Base-by-base conservation (phyloP, 2,329 filamentous ascomycete species). In the Calonectria montana region DNA sequence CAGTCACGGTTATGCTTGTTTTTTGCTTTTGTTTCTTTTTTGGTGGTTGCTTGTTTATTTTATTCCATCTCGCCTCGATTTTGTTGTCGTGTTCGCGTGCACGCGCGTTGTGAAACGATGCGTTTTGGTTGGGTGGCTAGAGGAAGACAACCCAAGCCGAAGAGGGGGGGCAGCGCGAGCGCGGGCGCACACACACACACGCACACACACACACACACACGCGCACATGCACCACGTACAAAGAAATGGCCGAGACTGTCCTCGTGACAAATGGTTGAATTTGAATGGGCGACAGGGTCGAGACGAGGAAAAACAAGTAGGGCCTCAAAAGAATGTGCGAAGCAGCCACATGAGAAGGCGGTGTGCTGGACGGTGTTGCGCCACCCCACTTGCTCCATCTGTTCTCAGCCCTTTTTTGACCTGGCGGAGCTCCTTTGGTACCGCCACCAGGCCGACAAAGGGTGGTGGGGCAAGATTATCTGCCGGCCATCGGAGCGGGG, bases 401-500 rank as follows among this genome's bases (percentile, higher is more conserved):
- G 41, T 39, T 31, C 37, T 23, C 41, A 47, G 39, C 65, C 18
- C 57, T 31, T 50, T 21, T 23, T 13, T 25, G 53, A 15, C 25
- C 50, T 55, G 35, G 50, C 35, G 68, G 61, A 45, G 48, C 41
- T 27, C 67, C 41, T 47, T 45, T 35, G n/a, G 35, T 8, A 13
- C 10, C 23, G 29, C 39, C 67, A 29, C 61, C 35, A 53, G n/a
- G 45, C n/a, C 16, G 12, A 45, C n/a, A 7, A 50, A 65, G 55
- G 68, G 12, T 67, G 41, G 48, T 37, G 65, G 68, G 59, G 69
- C 47, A 35, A 18, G 27, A 41, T 65, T 70, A 21, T 71, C 68
- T 62, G 59, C 76, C 76, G 76, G 76, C 73, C 69, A 72, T 78
- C 76, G 76, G 76, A 74, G 76, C 67, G 76, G 71, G 67, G 65